Base-by-base conservation (phyloP, 345 rosid genomes). In the Syzygium aromaticum region DNA sequence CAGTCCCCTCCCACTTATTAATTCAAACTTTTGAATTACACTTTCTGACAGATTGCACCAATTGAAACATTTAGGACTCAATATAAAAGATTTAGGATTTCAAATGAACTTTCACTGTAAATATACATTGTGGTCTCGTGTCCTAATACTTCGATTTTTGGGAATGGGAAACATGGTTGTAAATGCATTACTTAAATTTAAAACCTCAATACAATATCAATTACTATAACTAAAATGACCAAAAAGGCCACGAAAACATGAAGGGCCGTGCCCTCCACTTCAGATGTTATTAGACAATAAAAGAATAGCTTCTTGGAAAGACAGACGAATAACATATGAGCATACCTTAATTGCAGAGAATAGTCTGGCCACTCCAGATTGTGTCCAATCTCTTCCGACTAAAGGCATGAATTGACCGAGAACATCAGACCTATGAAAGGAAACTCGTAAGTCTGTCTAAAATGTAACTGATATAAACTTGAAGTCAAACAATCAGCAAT, bases 351-450 rank as follows among this genome's bases (percentile, higher is more conserved):
- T 97, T 30, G 98, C 99, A 56, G 93, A 96, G 88, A 97, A 97
- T 88, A 97, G 98, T 90, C 91, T 94, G 88, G 99, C 97, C 67
- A 97, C 99, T 84, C 99, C 99, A 87, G 98, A 95, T 88, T 97
- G 99, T 54, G 99, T 93, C 99, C 99, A 97, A 89, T 97, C 99
- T 89, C 93, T 96, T 88, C 99, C 99, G 88, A 97, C 96, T 92
- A 97, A 91, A 90, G 99, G 99, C 99, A 97, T 97, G 89, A 97
- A 94, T 90, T 97, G 99, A 88, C 99, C 99, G 64, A 97, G 91
- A 85, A 97, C 99, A 90, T 96, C 99, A 87, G 99, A 97, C 93
- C 99, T 97, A 67, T 3, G 0, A 49, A 52, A 52, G 52, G 57
- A 86, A 77, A 52, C 33, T 52, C 28, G 14, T 51, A 84, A 85